Evolutionary conservation across 352 stramenopile genomes (phyloP), one percentile per base, ranked within the genome.

Genomic region (Aphanomyces astaci): DNA sequence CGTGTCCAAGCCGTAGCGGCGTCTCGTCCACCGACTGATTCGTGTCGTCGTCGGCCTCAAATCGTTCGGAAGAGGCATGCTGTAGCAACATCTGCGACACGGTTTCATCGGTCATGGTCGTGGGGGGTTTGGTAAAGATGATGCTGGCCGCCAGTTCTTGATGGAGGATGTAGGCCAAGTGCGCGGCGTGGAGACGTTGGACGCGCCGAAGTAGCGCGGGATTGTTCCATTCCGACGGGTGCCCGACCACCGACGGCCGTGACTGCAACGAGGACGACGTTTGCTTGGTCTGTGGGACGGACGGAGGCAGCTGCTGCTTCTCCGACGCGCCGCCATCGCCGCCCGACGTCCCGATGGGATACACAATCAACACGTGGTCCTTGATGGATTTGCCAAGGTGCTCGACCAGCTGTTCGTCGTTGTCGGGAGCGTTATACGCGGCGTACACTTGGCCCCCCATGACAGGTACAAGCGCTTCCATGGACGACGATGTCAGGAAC

Each of bases 131-230:
- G 1, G 85, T 83, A 52, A 92, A 93, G 68, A 95, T 87, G 28
- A 95, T 81, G 69, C 84, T 93, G 7, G 79, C 82, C 1, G 85
- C 85, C 11, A 95, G 76, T 53, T 92, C 85, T 69, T 92, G 85
- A 40, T 92, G 78, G 31, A 77, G 88, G n/a, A 81, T 82, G 53
- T 94, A 92, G 7, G 80, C 72, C 28, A 81, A 82, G 3, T 76
- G 73, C 43, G 90, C 82, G 0, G 80, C 82, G 31, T 79, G 81
- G 28, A 95, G 83, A 24, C 89, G 53, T 2, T 78, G 71, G 5
- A 87, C 73, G 13, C 84, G 80, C 4, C 84, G 80, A 51, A 92
- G 80, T 4, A 91, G 74, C 1, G 73, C 76, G 13, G 71, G 63
- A 32, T 71, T n/a, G n/a, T n/a, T 43, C 51, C 32, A 65, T 33